Base-by-base conservation (phyloP, 2,329 filamentous ascomycete genomes). In the Thelonectria olida region DNA sequence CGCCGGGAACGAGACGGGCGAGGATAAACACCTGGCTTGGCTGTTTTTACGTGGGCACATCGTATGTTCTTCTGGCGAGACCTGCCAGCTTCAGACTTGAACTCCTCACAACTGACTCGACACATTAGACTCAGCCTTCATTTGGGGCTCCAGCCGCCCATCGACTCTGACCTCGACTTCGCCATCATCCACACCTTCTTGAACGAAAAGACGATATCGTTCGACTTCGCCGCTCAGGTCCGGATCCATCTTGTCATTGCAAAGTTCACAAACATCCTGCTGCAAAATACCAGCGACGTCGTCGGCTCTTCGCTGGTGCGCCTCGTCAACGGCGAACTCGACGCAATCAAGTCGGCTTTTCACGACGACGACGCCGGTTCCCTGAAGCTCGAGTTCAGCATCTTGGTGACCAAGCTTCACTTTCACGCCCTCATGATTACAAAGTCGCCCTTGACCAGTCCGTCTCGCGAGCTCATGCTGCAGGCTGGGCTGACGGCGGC, bases 11-110 rank as follows among this genome's bases (percentile, higher is more conserved):
- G 1, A 65, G 55, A 2, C 53, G 53, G 5, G 61, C 66, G 0
- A 67, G 63, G 2, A 64, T 61, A 1, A 68, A 66, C 8, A 66
- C 66, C 1, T 68, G 66, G 65, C 12, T 68, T 2, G 55, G 54
- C 0, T 67, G 63, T 25, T 68, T 68, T 12, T 56, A 53, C 2
- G 65, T 68, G 0, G 45, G 45, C 4, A 67, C 66, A 5, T 67
- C 60, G 66, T 67, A 28, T 12, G 66, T 50, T 10, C 4, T n/a
- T n/a, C n/a, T n/a, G n/a, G n/a, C n/a, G n/a, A n/a, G n/a, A n/a
- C 2, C 1, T 7, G 2, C 20, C 12, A 4, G 12, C 4, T 1
- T 48, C 4, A 4, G 44, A 45, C 2, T 49, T 15, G n/a, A 0
- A 15, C 4, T 12, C 10, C 7, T 20, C 4, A 8, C 10, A n/a